phyloP scores from a whole-genome alignment of 768 basidiomycete species.

The Xerocomellus chrysenteron region DNA sequence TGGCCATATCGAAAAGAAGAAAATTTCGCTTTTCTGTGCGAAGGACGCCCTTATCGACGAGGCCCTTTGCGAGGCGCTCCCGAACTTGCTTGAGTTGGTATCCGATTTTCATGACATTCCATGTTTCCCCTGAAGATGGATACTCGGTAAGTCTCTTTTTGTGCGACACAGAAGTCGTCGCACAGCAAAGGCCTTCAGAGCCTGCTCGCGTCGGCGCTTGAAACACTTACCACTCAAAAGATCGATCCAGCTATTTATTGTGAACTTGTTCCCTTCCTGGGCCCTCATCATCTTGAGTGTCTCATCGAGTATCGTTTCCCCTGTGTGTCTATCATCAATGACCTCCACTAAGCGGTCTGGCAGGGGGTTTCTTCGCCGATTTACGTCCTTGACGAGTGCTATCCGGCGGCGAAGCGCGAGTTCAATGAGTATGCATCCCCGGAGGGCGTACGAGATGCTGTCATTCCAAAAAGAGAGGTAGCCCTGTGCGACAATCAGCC shows the following conservation, averaged over 20 bases:
- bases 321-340: conserved; percentile 88
- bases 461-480: conserved; percentile 99
- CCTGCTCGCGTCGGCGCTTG: background rate
- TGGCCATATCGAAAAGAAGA: conserved; percentile 99
- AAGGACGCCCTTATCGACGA: conserved; percentile 98
- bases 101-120: conserved; percentile 99
- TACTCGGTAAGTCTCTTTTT: background rate
- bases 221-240: conserved; percentile 71
- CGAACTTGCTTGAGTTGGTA: conserved; percentile 99
- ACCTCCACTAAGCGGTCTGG: conserved; percentile 88
- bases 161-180: background rate
- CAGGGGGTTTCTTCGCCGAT: conserved; percentile 66
- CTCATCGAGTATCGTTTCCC: conserved; percentile 96
- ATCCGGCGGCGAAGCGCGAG: conserved; percentile 94
- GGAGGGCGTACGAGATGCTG: conserved; percentile 97
- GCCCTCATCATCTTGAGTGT: conserved; percentile 93
- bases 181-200: background rate
- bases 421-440: conserved; percentile 98
- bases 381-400: conserved; percentile 83
- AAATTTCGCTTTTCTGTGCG: conserved; percentile 99
- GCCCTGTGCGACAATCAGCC: conserved; percentile 47
- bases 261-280: conserved; percentile 53
- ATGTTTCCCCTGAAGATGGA: conserved; percentile 80
- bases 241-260: conserved; percentile 92
- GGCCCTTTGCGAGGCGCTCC: conserved; percentile 93